Evolutionary conservation across 768 basidiomycete species (phyloP).

Genomic region (Boletus vinaceobasis): DNA sequence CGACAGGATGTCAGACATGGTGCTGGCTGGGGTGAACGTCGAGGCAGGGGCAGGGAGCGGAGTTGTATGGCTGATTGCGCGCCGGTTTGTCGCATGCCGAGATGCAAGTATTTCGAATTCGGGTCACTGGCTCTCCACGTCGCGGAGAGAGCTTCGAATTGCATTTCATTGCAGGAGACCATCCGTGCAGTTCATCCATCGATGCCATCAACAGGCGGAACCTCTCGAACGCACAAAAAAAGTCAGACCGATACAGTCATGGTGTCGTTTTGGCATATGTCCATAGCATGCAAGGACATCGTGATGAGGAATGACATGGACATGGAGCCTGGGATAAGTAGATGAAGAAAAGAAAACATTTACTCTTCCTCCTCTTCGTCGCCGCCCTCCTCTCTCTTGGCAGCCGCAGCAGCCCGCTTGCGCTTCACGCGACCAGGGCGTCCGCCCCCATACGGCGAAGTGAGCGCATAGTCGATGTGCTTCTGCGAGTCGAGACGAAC

Average conservation of each 20-base stretch:
- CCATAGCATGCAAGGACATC: slow-evolving; percentile 33
- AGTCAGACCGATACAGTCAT: slow-evolving; percentile 14
- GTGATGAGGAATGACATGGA: slow-evolving; percentile 21
- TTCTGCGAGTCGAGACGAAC: slow-evolving; percentile 99
- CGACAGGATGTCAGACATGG: slow-evolving; percentile 30
- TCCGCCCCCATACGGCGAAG: slow-evolving; percentile 94
- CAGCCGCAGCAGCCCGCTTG: slow-evolving; percentile 92
- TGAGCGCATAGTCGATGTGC: slow-evolving; percentile 98
- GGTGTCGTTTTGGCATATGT: slow-evolving; percentile 28
- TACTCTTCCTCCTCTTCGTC: slow-evolving; percentile 91
- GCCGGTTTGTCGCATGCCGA: slow-evolving; percentile 3
- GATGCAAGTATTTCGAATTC: background rate
- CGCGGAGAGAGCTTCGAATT: background rate
- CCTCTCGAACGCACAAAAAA: background rate
- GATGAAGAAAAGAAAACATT: slow-evolving; percentile 22
- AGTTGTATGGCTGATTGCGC: slow-evolving; percentile 4
- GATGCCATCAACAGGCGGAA: background rate
- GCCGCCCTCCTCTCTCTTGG: slow-evolving; percentile 85
- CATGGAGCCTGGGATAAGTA: slow-evolving; percentile 28
- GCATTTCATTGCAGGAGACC: background rate
- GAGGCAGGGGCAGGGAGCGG: slow-evolving; percentile 2
- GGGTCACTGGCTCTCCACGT: background rate
- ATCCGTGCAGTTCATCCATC: background rate
- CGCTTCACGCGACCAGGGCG: slow-evolving; percentile 96
- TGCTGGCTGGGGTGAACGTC: slow-evolving; percentile 7